Evolutionary conservation across 169 alveolate genomes (phyloP), one percentile per base, ranked within the genome.

Genomic region (Eimeria maxima): DNA sequence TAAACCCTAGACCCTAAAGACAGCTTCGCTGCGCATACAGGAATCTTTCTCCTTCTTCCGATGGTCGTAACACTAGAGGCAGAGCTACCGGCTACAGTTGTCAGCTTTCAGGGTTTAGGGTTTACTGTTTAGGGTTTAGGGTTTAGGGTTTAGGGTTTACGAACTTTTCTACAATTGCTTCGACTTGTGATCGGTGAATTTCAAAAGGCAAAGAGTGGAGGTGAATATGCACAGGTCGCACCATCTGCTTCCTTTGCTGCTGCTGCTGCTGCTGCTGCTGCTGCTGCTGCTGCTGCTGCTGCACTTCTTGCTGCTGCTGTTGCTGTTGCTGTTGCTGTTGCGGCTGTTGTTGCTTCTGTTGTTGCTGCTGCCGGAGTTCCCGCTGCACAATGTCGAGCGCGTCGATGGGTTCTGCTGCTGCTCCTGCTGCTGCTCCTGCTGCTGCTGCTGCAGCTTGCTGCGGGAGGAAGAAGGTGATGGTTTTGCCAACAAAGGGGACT

Each of bases 131-230:
- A 69, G 80, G 80, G 80, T 69, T 69, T 69, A 69, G 80, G 80
- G 87, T 38, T n/a, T 33, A 81, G 76, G 63, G 53, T 29, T 60
- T 20, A 16, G 14, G 29, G 86, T 88, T n/a, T 38, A 57, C 94
- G 33, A 7, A 87, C 94, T 87, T 67, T 45, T 87, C 94, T 7
- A 71, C 80, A 14, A 87, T 29, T 47, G 71, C 73, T 42, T 87
- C 94, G 44, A 91, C 95, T 81, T 67, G 63, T 76, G 63, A 44
- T 74, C 88, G 27, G 76, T 76, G 69, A 57, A 47, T 29, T 91
- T 91, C 95, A 63, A 57, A 76, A 45, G 95, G 63, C n/a, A 87
- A 42, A 14, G 94, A 87, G 22, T 38, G 60, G 69, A 87, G 94
- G 50, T 87, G 94, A 1, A 87, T 29, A 67, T 38, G 47, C 67